Percentiles rank a stretch among this genome's conserved stretches.
Conservation (phyloP, 2,329 filamentous ascomycete genomes). For the Aspergillus ochraceoroseus region DNA sequence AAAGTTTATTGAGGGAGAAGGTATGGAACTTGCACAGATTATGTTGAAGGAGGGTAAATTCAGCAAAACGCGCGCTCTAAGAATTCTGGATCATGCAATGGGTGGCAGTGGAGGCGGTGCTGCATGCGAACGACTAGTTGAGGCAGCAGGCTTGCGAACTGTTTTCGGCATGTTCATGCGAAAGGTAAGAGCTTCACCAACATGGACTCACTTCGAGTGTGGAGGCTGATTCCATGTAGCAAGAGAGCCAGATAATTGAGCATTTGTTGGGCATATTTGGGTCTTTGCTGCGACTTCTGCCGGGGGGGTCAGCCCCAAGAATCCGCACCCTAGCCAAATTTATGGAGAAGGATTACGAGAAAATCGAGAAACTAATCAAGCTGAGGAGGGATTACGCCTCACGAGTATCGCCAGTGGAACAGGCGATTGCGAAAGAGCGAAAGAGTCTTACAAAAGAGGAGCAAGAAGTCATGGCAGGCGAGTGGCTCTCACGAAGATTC, state of each 20-base stretch:
- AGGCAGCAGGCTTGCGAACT: conserved; percentile 77
- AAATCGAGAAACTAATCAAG: conserved; percentile 66
- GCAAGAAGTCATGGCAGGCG: conserved; percentile 58
- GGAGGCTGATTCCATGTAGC: conserved; percentile 39
- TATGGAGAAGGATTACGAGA: conserved; percentile 88
- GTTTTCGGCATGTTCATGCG: conserved; percentile 87
- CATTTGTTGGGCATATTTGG: conserved; percentile 82
- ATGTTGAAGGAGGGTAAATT: conserved; percentile 87
- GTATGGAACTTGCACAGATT: conserved; percentile 82
- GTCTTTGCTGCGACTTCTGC: conserved; percentile 72
- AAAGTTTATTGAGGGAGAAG: conserved; percentile 84
- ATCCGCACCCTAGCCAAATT: conserved; percentile 90
- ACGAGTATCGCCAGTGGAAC: conserved; percentile 59
- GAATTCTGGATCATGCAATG: conserved; percentile 77
- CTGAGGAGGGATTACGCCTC: conserved; percentile 67
- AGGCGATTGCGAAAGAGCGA: conserved; percentile 57
- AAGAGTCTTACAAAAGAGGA: conserved; percentile 54
- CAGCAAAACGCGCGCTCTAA: conserved; percentile 70
- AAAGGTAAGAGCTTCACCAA: conserved; percentile 43
- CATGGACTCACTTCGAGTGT: background rate
- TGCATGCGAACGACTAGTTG: conserved; percentile 71
- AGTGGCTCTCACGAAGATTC: conserved; percentile 69
- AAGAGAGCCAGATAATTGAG: conserved; percentile 63
- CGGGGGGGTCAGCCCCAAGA: conserved; percentile 68
- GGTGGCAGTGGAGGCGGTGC: conserved; percentile 54